Evolutionary conservation across 148 eudicot genomes (phyloP), one percentile per base, ranked within the genome.

Genomic region (Vaccinium macrocarpon): DNA sequence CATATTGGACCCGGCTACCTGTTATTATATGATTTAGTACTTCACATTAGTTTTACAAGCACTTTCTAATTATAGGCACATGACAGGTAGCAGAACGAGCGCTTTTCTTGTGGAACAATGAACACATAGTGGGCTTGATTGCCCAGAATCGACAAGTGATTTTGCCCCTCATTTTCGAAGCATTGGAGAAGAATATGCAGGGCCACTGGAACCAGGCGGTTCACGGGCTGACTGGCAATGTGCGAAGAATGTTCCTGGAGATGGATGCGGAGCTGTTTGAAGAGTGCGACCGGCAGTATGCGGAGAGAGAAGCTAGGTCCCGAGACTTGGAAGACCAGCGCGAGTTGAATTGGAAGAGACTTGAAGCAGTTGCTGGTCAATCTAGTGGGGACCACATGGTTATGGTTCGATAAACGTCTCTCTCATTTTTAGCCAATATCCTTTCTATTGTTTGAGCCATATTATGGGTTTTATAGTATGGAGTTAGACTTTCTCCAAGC

Each of bases 21-120:
- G 6, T 11, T 29, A 64, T 64, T 64, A 8, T 25, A 68, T 13
- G 18, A 4, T 29, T 1, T 27, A 4, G 38, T 68, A 68, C 42
- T 29, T 66, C 35, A 66, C 15, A 27, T 13, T 68, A 68, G 29
- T 25, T 81, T 62, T 75, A 50, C 5, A 6, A 53, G 78, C 10
- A 19, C 70, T 82, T 51, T 68, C 84, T 85, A 64, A 81, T 71
- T 71, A 21, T 52, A 27, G 72, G 50, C 49, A 10, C 75, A 61
- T 86, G 82, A 38, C 84, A 90, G 92, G 92, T 90, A 46, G 92
- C 92, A 23, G 92, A 90, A 85, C 82, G 92, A 61, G 92, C 92
- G 48, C 87, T 90, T 62, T 90, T 90, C 84, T 87, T 83, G 86
- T 90, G 92, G 92, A 90, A 88, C 87, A 90, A 90, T 42, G 92